Evolutionary conservation across 352 stramenopile species (phyloP), one percentile per base, ranked within the genome.

Genomic region (Phytophthora syringae): DNA sequence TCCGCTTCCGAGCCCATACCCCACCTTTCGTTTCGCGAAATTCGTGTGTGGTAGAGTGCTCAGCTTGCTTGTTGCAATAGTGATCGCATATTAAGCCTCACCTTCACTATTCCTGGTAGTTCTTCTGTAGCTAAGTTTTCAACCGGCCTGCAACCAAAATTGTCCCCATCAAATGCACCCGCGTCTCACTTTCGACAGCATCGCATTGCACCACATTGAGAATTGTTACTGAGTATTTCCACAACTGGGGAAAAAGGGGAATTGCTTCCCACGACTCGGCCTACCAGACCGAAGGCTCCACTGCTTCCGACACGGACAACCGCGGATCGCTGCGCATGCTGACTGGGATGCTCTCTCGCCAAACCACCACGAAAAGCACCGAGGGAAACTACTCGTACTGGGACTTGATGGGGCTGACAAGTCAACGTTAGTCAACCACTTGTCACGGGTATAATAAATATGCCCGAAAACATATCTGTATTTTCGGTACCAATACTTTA

Each of bases 361-460:
- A 81, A 18, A 37, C 58, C 5, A n/a, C 72, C 1, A 21, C 68
- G 7, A 84, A 77, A 80, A 83, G 32, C 64, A 75, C 44, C 80
- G 76, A 1, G 81, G 79, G 10, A 74, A 67, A 7, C 5, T 90
- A 11, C 22, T 90, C 3, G 40, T 88, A 16, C 59, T 90, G n/a
- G 81, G 81, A 12, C 59, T 90, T 3, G 77, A 90, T 39, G 70
- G 75, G 22, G 77, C 79, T 2, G 81, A 79, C n/a, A 90, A 90
- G 45, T 83, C 79, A 30, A 88, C 81, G 9, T 63, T 90, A 7
- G 54, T 84, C 9, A 66, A 82, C 15, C 70, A 88, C 18, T 63
- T 90, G 1, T 60, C 72, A 22, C 58, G 67, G 6, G 37, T 74
- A 10, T 64, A 32, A 32, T 32, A 32, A 32, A 32, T 32, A 32